Percentiles rank a stretch among this genome's conserved stretches.
These are phyloP conservation scores for Schizochytrium sp. DNA, from an alignment of 108 stramenopile species.

Conservation along the genomic window DNA sequence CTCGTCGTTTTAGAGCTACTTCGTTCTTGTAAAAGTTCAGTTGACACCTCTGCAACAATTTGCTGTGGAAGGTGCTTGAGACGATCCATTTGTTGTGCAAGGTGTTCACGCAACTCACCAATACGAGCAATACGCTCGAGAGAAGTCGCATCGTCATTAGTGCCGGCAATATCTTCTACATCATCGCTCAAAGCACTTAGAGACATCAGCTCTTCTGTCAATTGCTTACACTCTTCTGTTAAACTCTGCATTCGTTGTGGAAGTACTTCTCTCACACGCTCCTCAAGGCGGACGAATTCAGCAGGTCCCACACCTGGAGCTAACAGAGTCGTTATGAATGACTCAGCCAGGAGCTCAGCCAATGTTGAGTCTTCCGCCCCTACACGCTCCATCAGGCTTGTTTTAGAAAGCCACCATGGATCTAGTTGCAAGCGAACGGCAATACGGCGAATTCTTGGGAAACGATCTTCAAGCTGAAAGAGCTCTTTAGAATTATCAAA, in stretches of 20 bases:
- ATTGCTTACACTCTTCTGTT: neutral
- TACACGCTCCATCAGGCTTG: neutral
- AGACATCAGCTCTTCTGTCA: neutral
- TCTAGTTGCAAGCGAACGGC: neutral
- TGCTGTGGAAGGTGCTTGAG: no score
- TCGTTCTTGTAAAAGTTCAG: no score
- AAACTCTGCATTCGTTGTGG: neutral
- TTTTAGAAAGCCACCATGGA: slow-evolving; percentile 29
- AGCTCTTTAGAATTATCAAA: slow-evolving; percentile 33
- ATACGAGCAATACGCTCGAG: no score
- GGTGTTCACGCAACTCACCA: no score
- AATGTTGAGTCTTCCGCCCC: neutral
- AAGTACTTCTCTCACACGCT: neutral
- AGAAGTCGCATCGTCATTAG: no score
- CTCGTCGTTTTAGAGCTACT: no score
- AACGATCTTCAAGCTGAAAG: neutral
- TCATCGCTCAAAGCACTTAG: neutral
- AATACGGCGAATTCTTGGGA: neutral
- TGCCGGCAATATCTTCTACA: no score
- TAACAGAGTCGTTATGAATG: neutral
- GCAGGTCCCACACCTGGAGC: neutral
- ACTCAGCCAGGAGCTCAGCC: neutral
- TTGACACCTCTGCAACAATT: no score
- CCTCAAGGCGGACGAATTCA: neutral
- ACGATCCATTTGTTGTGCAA: no score